Conservation (phyloP, 2,329 filamentous ascomycete genomes). For the Alternaria tenuissima region DNA sequence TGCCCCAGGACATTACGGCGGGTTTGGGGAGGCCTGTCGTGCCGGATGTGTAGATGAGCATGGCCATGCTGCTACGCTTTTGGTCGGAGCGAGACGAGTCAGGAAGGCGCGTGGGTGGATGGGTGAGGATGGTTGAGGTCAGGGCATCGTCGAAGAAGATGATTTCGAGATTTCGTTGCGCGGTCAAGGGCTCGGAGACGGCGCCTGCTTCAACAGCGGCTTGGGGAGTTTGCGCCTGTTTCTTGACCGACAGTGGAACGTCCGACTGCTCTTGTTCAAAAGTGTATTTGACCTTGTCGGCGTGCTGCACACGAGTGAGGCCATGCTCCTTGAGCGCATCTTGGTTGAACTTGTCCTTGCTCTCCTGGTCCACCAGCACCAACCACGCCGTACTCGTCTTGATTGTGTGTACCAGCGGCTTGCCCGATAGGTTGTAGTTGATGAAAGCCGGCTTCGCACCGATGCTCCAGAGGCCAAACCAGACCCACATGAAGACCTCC, state of each 20-base stretch:
- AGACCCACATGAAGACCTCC: constrained; percentile 48
- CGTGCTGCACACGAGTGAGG: constrained; percentile 22
- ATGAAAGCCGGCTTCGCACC: constrained; percentile 51
- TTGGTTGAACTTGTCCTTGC: constrained; percentile 38
- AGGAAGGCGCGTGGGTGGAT: constrained; percentile 41
- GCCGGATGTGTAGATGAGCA: constrained; percentile 52
- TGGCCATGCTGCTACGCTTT: constrained; percentile 40
- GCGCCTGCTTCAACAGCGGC: constrained; percentile 15
- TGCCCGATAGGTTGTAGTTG: constrained; percentile 51
- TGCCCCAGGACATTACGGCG: constrained; percentile 43
- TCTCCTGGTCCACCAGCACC: constrained; percentile 66
- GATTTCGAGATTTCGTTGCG: constrained; percentile 36
- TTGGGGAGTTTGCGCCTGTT: constrained; percentile 25
- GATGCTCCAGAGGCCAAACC: constrained; percentile 50
- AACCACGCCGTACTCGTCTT: constrained; percentile 64
- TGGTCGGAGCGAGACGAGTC: constrained; percentile 38
- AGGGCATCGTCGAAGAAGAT: constrained; percentile 43
- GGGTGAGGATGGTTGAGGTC: constrained; percentile 36
- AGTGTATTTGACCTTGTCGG: constrained; percentile 29
- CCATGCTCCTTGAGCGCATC: constrained; percentile 42
- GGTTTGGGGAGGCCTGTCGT: constrained; percentile 51
- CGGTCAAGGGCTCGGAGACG: constrained; percentile 18
- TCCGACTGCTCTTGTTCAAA: constrained; percentile 34
- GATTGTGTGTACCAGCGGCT: constrained; percentile 59
- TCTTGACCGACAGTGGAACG: constrained; percentile 27